phyloP scores from a whole-genome alignment of 2,329 filamentous ascomycete species.

The Berkeleyomyces rouxiae region DNA sequence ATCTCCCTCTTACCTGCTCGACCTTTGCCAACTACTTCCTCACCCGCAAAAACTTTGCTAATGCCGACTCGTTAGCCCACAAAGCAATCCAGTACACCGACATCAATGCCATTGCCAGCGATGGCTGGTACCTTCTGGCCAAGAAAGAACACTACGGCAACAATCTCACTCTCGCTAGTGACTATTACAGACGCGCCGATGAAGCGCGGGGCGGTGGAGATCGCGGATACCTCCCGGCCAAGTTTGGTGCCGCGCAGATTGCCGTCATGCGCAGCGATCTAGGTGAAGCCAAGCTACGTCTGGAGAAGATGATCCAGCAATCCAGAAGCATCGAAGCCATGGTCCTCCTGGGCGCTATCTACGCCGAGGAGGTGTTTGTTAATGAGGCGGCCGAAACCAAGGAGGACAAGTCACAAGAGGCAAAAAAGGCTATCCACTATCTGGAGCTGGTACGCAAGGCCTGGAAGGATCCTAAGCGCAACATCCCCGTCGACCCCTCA shows the following conservation, averaged over 20 bases:
- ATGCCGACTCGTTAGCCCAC: slow-evolving; percentile 72
- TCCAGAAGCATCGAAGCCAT: slow-evolving; percentile 75
- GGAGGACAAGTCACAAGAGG: slow-evolving; percentile 74
- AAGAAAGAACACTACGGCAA: slow-evolving; percentile 77
- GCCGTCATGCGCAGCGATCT: slow-evolving; percentile 70
- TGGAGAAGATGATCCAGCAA: slow-evolving; percentile 88
- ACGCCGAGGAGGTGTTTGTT: slow-evolving; percentile 85
- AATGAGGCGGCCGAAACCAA: slow-evolving; percentile 54
- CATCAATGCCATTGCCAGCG: slow-evolving; percentile 88
- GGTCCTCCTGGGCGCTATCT: slow-evolving; percentile 77
- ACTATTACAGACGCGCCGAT: slow-evolving; percentile 81
- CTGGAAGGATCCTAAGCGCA: slow-evolving; percentile 89
- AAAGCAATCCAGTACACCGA: slow-evolving; percentile 93
- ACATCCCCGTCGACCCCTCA: slow-evolving; percentile 61
- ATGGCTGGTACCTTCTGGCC: slow-evolving; percentile 91
- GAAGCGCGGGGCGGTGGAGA: slow-evolving; percentile 85
- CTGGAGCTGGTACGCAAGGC: slow-evolving; percentile 70
- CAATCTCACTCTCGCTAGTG: slow-evolving; percentile 56
- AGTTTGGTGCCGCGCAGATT: slow-evolving; percentile 84
- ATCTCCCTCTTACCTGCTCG: slow-evolving; percentile 74
- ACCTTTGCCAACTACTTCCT: slow-evolving; percentile 86
- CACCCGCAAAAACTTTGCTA: slow-evolving; percentile 60
- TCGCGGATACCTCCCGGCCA: slow-evolving; percentile 78
- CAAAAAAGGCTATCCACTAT: slow-evolving; percentile 70
- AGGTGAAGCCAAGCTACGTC: slow-evolving; percentile 77